These are phyloP conservation scores for Hanseniaspora taiwanica DNA, from an alignment of 805 yeast species.

Conservation along the genomic window DNA sequence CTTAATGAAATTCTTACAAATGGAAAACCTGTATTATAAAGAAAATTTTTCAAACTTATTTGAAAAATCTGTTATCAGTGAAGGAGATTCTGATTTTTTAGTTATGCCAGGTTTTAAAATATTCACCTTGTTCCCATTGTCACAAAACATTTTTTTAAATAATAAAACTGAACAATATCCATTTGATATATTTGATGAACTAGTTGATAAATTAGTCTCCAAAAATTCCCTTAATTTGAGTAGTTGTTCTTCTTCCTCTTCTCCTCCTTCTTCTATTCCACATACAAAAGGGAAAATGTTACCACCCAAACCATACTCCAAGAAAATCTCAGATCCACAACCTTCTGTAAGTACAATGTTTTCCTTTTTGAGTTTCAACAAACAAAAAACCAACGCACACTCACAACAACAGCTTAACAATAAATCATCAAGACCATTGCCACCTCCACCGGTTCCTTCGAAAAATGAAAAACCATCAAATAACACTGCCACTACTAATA, in stretches of 20 bases:
- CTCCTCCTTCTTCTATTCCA: no score
- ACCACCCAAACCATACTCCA: not conserved
- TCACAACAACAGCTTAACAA: not conserved
- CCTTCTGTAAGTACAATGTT: not conserved
- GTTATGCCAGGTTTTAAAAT: not conserved
- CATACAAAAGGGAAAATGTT: not conserved
- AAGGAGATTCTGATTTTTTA: not conserved
- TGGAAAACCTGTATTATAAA: not conserved
- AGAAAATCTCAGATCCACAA: not conserved
- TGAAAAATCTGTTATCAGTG: not conserved
- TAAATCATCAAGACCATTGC: not conserved
- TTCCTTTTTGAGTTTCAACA: not conserved
- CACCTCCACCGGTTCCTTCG: not conserved
- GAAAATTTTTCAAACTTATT: not conserved
- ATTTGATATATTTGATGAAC: constrained; percentile 17
- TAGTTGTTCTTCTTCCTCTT: no score
- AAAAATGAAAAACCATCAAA: no score
- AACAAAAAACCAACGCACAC: no score
- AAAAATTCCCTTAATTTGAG: no score
- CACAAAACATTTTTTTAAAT: constrained; percentile 3
- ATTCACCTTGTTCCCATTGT: not conserved
- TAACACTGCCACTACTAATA: not conserved
- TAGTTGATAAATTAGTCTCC: constrained; percentile 11
- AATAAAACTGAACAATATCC: constrained; percentile 15
- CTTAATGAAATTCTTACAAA: not conserved